Base-by-base conservation (phyloP, 192 early-diverging fungal genomes). In the Entomortierella chlamydospora region DNA sequence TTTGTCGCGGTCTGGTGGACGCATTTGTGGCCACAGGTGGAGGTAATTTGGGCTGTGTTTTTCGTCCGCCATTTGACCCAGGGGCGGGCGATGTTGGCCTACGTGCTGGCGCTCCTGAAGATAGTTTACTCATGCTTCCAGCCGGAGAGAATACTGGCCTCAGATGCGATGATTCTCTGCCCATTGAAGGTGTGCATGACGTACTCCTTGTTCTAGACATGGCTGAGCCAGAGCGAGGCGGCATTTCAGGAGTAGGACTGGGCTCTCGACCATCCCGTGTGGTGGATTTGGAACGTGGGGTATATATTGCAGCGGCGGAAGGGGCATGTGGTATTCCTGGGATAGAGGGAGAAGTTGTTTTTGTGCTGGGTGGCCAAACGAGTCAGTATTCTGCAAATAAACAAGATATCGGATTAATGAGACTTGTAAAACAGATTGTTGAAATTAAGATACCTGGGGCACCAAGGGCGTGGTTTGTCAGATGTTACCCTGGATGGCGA, bases 381-480 rank as follows among this genome's bases (percentile, higher is more conserved):
- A 47, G 20, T 47, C 20, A 47, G 45, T 47, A 17, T 47, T 47
- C 26, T 23, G 52, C 6, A 28, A 11, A 25, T 29, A 18, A n/a
- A 55, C 20, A 30, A 37, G 23, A 20, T 54, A 28, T 23, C 23
- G n/a, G 26, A 55, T 3, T 26, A 34, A 18, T 0, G 49, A 68
- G n/a, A 10, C 47, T n/a, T n/a, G n/a, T n/a, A n/a, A n/a, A n/a
- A n/a, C n/a, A n/a, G n/a, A n/a, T 50, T 50, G 47, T 50, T 10
- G 47, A 22, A 17, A 54, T 9, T 9, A 45, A 55, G 8, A 18
- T 61, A 79, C 76, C 76, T 79, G 30, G 76, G 76, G 33, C 76
- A 79, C 76, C 76, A 79, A 22, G 76, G 76, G 28, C 76, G 67
- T n/a, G 28, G 57, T 37, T 79, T 79, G 17, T 79, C 76, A 9